Conservation (phyloP, 2,329 filamentous ascomycete species). For the Epichloe sp. region DNA sequence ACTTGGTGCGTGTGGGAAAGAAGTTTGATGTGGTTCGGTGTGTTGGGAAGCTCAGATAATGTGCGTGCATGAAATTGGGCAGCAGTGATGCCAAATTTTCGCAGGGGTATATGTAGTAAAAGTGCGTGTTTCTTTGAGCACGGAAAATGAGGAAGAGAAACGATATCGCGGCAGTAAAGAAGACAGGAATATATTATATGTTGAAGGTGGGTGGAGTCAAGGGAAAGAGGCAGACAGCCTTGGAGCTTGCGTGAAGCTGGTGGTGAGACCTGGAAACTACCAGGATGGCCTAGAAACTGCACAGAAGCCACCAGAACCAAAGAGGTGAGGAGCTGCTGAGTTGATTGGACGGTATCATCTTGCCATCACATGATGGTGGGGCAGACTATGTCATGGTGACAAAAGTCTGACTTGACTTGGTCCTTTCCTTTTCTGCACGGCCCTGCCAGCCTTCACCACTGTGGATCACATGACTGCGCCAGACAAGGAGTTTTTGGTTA, state of each 20-base stretch:
- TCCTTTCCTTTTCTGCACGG: no score
- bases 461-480: slow-evolving; percentile 14
- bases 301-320: slow-evolving; percentile 20
- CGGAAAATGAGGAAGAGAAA: background rate
- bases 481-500: background rate
- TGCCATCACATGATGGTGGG: slow-evolving; percentile 15
- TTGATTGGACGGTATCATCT: slow-evolving; percentile 14
- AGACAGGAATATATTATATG: slow-evolving; percentile 2
- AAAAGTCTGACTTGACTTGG: background rate
- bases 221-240: background rate
- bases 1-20: background rate
- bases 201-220: background rate
- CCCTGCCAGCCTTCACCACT: background rate
- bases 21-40: background rate
- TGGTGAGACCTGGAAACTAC: slow-evolving; percentile 10
- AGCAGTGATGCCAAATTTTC: background rate
- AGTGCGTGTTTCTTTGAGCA: background rate
- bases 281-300: slow-evolving; percentile 13
- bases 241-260: background rate
- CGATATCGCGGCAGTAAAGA: background rate
- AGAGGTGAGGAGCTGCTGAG: slow-evolving; percentile 10
- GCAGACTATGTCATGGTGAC: background rate
- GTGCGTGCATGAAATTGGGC: slow-evolving; percentile 2
- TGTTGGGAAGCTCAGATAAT: background rate
- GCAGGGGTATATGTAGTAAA: background rate